phyloP scores from a whole-genome alignment of 164 flowering plant genomes.

The Umbellularia californica region DNA sequence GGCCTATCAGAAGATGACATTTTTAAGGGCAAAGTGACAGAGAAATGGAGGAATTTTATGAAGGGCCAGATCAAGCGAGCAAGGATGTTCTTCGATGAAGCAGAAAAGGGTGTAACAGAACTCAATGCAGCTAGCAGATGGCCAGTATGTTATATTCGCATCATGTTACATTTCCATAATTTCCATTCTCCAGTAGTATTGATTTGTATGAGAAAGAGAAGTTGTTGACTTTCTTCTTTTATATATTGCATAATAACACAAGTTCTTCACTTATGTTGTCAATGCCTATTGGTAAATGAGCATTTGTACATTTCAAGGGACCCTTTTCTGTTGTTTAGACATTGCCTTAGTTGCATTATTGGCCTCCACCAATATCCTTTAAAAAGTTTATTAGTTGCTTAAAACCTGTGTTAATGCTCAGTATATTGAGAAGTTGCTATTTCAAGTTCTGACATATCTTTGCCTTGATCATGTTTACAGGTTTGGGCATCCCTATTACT shows the following conservation, averaged over 20 bases:
- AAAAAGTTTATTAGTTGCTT: background rate
- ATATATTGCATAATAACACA: background rate
- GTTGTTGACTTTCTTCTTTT: background rate
- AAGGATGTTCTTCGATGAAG: slow-evolving; percentile 71
- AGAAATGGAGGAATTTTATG: slow-evolving; percentile 85
- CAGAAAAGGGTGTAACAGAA: slow-evolving; percentile 43
- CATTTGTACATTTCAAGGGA: background rate
- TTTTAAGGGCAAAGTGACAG: slow-evolving; percentile 71
- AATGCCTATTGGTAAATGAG: background rate
- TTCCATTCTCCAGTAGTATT: background rate
- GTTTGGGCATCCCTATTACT: slow-evolving; percentile 32
- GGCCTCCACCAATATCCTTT: background rate
- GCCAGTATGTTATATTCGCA: slow-evolving; percentile 25
- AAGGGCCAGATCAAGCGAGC: slow-evolving; percentile 75
- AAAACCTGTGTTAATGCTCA: background rate
- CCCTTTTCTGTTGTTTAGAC: too few species aligned
- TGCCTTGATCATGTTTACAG: slow-evolving; percentile 5
- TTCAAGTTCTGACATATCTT: background rate
- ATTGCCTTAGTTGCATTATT: too few species aligned
- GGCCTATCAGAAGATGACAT: slow-evolving; percentile 86
- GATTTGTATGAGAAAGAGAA: background rate
- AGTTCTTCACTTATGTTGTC: background rate
- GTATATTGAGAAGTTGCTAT: background rate
- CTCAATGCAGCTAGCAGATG: slow-evolving; percentile 41
- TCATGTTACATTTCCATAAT: background rate